Evolutionary conservation across 345 rosid genomes (phyloP).

Genomic region (Raphanus sativus): DNA sequence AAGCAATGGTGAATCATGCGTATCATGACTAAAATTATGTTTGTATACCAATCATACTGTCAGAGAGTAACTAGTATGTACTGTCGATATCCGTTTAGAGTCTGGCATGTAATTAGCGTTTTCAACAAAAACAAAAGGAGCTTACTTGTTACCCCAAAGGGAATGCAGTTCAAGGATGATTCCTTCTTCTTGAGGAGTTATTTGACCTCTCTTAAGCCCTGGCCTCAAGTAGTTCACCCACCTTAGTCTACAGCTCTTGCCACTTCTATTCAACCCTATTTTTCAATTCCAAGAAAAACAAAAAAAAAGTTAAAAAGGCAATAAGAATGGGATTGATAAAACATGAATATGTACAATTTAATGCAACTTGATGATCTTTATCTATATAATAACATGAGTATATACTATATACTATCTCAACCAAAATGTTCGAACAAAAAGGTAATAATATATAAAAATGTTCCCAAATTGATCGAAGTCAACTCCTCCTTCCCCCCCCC

Average conservation of each 20-base stretch:
- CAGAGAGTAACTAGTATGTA: too few relatives aligned
- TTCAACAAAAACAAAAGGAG: neutral
- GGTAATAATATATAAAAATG: neutral
- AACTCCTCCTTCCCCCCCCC: neutral
- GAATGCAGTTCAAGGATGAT: slow-evolving; percentile 81
- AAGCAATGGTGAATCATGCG: neutral
- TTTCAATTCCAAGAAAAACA: neutral
- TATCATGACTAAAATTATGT: neutral
- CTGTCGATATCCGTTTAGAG: too few relatives aligned
- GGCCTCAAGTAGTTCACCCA: slow-evolving; percentile 95
- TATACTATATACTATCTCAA: neutral
- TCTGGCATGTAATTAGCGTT: too few relatives aligned
- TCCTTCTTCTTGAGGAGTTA: slow-evolving; percentile 84
- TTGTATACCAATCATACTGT: neutral
- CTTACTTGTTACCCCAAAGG: slow-evolving; percentile 89
- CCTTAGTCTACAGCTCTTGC: slow-evolving; percentile 86
- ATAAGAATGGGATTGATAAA: slow-evolving; percentile 7
- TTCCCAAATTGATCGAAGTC: slow-evolving; percentile 18
- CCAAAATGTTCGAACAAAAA: neutral
- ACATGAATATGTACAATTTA: neutral
- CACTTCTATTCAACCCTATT: slow-evolving; percentile 70
- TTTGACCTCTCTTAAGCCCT: slow-evolving; percentile 76
- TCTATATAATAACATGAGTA: neutral
- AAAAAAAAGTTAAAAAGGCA: neutral
- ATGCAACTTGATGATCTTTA: slow-evolving; percentile 7